phyloP scores from a whole-genome alignment of 2,329 filamentous ascomycete genomes.

The Emydomyces testavorans region DNA sequence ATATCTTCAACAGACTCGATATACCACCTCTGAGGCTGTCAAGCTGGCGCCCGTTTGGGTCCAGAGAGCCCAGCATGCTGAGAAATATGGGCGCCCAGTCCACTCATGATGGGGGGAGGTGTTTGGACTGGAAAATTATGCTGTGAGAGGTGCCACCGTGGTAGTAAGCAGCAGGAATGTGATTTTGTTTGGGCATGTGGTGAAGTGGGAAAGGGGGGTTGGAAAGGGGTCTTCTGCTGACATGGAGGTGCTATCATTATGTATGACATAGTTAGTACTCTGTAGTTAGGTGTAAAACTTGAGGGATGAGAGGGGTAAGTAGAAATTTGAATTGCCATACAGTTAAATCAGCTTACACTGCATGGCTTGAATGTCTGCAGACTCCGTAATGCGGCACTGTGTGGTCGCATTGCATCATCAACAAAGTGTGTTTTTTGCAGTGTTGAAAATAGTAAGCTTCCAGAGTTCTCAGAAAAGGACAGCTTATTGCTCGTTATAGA shows the following conservation, averaged over 20 bases:
- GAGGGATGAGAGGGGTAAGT: neutral
- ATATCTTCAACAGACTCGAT: conserved; percentile 59
- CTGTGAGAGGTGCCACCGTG: conserved; percentile 60
- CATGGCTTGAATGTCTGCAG: neutral
- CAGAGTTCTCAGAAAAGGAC: neutral
- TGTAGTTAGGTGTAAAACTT: neutral
- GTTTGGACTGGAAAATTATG: conserved; percentile 45
- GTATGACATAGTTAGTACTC: neutral
- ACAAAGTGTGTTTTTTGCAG: neutral
- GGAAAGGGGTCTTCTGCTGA: conserved; percentile 1
- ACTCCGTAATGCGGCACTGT: neutral
- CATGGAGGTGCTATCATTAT: neutral
- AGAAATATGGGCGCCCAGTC: conserved; percentile 47
- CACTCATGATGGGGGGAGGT: conserved; percentile 39
- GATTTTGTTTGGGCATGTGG: conserved; percentile 21
- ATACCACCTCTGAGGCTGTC: conserved; percentile 60
- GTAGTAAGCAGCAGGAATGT: conserved; percentile 48
- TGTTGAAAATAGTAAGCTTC: neutral
- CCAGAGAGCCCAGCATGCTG: conserved; percentile 52
- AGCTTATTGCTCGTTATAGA: no score
- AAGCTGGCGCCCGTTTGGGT: conserved; percentile 57
- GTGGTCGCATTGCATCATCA: neutral
- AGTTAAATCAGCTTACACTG: conserved; percentile 2
- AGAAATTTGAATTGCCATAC: neutral
- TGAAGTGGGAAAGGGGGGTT: neutral